Base-by-base conservation (phyloP, 1,284 basidiomycete species). In the Erythrobasidium hasegawianum region DNA sequence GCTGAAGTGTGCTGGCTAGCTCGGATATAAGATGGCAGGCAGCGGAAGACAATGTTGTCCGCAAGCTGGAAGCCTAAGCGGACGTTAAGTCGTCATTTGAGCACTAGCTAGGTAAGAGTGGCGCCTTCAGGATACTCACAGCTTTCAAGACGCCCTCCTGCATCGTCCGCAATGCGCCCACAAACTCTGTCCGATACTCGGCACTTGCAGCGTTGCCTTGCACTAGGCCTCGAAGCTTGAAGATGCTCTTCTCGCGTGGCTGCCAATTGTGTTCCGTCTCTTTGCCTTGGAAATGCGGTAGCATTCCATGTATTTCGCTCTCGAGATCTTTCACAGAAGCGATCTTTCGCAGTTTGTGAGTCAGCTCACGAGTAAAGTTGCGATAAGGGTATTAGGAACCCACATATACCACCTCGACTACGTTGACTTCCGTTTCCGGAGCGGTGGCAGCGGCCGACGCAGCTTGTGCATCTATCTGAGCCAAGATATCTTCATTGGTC, bases 241-340 rank as follows among this genome's bases (percentile, higher is more conserved):
- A 81, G 67, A 97, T 82, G 13, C 87, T 82, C 69, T 83, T 85
- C 70, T 99, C 95, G 69, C 95, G 84, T 22, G 82, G 80, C 45
- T 85, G 82, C 95, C 95, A 99, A 75, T 99, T 99, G 72, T 95
- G 90, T 75, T 98, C 95, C 0, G 89, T 91, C 79, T 99, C 96
- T 78, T 86, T 96, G 16, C 92, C 93, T 86, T 91, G 88, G 73
- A 97, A 97, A 65, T 82, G 80, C 56, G 87, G 87, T 20, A 83
- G 75, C 87, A 96, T 92, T 16, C 79, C 78, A 3, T 83, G 79
- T 73, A 97, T 90, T 72, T 96, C 92, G 67, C 82, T 83, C 73
- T 94, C 90, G 43, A 98, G 77, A 77, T 98, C 95, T 72, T 83
- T 82, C 58, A 82, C 81, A 13, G 90, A 93, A 1, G 90, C 88